Conservation (phyloP, 345 rosid genomes). For the Dovyalis caffra region DNA sequence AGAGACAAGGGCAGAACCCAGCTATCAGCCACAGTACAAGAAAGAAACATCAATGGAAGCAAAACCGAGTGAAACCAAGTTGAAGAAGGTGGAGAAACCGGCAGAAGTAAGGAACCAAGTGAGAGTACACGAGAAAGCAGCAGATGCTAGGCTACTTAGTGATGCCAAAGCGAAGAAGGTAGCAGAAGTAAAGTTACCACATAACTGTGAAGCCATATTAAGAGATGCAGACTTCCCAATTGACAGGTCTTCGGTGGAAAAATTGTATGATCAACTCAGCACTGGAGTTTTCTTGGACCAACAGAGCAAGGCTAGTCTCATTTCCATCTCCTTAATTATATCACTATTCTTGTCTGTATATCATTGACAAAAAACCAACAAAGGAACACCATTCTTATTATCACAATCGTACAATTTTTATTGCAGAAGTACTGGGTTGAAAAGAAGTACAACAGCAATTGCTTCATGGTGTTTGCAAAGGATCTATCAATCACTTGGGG, state of each 20-base stretch:
- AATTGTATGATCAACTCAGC: constrained; percentile 35
- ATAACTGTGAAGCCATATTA: constrained; percentile 42
- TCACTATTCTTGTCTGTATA: too few species aligned
- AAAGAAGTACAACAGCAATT: constrained; percentile 40
- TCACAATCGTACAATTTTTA: background rate
- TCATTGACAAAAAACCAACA: too few species aligned
- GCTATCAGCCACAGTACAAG: background rate
- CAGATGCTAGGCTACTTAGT: background rate
- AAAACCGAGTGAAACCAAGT: background rate
- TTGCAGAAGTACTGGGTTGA: constrained; percentile 58
- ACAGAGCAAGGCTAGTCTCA: constrained; percentile 38
- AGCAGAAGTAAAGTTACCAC: constrained; percentile 31
- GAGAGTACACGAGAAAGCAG: background rate
- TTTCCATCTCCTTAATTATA: background rate
- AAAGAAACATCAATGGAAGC: background rate
- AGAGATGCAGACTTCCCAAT: constrained; percentile 44
- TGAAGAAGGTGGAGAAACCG: background rate
- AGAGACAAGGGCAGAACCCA: constrained; percentile 4
- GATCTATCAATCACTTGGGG: constrained; percentile 60
- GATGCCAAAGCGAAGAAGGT: background rate
- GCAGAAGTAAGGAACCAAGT: background rate
- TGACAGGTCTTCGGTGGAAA: constrained; percentile 26
- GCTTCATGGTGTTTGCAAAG: constrained; percentile 64
- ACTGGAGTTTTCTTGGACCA: constrained; percentile 45
- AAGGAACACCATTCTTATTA: too few species aligned